Evolutionary conservation across 768 basidiomycete genomes (phyloP).

Genomic region (Boletus sp.): DNA sequence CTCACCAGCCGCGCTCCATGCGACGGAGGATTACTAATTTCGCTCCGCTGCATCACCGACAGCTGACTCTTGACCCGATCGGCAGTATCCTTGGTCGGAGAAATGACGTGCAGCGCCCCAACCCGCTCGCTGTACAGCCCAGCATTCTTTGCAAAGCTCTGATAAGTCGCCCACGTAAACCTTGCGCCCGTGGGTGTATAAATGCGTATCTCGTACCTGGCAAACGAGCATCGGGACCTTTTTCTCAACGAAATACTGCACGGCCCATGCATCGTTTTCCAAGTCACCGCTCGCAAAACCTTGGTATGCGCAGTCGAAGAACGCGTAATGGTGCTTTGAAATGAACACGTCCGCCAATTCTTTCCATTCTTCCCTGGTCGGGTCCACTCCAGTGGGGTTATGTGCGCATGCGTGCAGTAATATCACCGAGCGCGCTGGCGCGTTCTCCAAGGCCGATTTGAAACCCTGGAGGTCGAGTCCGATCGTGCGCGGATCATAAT

Average conservation of each 20-base stretch:
- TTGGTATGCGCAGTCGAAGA: conserved; percentile 97
- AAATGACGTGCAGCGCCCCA: conserved; percentile 87
- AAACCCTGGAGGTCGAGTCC: conserved; percentile 79
- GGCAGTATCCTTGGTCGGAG: conserved; percentile 60
- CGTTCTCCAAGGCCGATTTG: conserved; percentile 52
- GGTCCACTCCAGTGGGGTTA: conserved; percentile 96
- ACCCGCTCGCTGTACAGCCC: conserved; percentile 94
- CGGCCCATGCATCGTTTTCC: conserved; percentile 88
- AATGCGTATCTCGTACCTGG: conserved; percentile 50
- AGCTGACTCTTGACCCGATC: conserved; percentile 80
- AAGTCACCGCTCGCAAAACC: conserved; percentile 94
- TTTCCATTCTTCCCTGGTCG: conserved; percentile 84
- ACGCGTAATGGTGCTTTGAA: conserved; percentile 75
- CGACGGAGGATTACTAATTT: conserved; percentile 93
- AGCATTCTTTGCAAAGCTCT: conserved; percentile 98
- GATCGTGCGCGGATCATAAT: conserved; percentile 89
- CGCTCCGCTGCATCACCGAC: conserved; percentile 86
- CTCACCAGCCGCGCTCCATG: conserved; percentile 86
- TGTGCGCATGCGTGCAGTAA: conserved; percentile 93
- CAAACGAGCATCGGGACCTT: conserved; percentile 80
- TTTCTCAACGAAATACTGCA: conserved; percentile 78
- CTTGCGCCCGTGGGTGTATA: background rate
- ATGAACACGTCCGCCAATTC: conserved; percentile 69
- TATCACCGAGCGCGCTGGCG: conserved; percentile 78
- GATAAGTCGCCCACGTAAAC: conserved; percentile 16